Evolutionary conservation across 1,284 basidiomycete species (phyloP).

Genomic region (Trichosporon sp.): DNA sequence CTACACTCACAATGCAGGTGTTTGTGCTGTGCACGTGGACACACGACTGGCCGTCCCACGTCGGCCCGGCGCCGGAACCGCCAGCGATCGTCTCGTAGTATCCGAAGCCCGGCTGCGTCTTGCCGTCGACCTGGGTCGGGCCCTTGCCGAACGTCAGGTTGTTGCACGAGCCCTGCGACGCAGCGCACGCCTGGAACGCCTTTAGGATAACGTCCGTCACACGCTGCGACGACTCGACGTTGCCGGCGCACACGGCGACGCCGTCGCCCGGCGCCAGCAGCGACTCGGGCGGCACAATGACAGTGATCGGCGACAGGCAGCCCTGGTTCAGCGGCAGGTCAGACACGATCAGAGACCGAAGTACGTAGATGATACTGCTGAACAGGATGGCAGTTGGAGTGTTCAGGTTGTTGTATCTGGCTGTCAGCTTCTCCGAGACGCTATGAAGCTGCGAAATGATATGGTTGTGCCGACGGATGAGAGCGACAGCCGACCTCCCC

Average conservation of each 20-base stretch:
- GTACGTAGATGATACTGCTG: constrained; percentile 88
- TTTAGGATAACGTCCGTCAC: constrained; percentile 93
- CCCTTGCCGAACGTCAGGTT: constrained; percentile 67
- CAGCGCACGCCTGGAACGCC: constrained; percentile 88
- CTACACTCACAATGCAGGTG: constrained; percentile 12
- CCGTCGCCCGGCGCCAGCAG: constrained; percentile 76
- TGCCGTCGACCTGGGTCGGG: constrained; percentile 69
- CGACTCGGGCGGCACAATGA: constrained; percentile 60
- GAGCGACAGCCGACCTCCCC: too few species aligned
- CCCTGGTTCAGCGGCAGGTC: constrained; percentile 67
- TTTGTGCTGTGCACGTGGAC: constrained; percentile 41
- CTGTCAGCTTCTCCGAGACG: constrained; percentile 37
- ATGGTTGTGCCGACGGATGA: too few species aligned
- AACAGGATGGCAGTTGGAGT: constrained; percentile 78
- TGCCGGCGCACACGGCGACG: constrained; percentile 89
- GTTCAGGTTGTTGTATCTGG: constrained; percentile 33
- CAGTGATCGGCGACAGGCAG: constrained; percentile 40
- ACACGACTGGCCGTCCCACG: constrained; percentile 68
- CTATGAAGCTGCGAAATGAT: not conserved
- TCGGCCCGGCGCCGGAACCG: constrained; percentile 86
- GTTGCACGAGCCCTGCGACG: constrained; percentile 76
- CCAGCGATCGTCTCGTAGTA: constrained; percentile 97
- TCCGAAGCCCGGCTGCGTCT: constrained; percentile 69
- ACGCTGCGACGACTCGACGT: constrained; percentile 85
- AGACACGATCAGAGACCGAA: constrained; percentile 83